Percentiles rank a stretch among this genome's conserved stretches.
Evolutionary conservation across 768 basidiomycete species (phyloP).

Genomic region (Baorangia bicolor): DNA sequence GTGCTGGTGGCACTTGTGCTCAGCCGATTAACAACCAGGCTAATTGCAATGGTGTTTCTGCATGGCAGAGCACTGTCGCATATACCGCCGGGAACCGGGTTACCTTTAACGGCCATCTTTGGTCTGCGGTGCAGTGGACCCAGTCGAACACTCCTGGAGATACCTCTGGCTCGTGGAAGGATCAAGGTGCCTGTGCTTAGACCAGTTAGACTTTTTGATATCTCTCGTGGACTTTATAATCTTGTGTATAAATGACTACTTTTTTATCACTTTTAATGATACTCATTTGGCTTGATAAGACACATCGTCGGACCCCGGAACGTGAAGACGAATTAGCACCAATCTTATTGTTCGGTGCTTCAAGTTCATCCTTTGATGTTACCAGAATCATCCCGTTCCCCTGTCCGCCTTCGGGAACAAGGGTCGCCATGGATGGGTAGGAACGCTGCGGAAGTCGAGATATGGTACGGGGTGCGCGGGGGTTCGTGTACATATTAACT

Average conservation of each 20-base stretch:
- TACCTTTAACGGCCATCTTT: conserved; percentile 14
- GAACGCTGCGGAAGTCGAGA: not conserved
- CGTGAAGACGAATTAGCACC: not conserved
- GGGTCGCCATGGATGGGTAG: not conserved
- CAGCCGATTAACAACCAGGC: conserved; percentile 26
- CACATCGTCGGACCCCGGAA: not conserved
- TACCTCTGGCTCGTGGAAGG: conserved; percentile 26
- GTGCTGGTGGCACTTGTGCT: not conserved
- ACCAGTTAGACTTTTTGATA: not conserved
- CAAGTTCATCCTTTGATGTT: not conserved
- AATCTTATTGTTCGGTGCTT: not conserved
- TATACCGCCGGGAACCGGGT: conserved; percentile 20
- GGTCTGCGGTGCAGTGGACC: conserved; percentile 28
- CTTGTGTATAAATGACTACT: no score
- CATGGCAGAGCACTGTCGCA: conserved; percentile 18
- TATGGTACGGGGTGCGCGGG: conserved; percentile 20
- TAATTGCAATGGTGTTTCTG: conserved; percentile 18
- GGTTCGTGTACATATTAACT: conserved; percentile 2
- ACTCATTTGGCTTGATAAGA: not conserved
- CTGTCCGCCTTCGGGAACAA: not conserved
- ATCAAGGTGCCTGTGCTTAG: conserved; percentile 21
- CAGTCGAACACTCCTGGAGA: conserved; percentile 23
- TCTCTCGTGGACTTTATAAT: not conserved
- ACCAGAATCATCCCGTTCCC: not conserved
- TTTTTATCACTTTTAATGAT: no score